Evolutionary conservation across 1,284 basidiomycete genomes (phyloP).

Genomic region (Marasmius sp.): DNA sequence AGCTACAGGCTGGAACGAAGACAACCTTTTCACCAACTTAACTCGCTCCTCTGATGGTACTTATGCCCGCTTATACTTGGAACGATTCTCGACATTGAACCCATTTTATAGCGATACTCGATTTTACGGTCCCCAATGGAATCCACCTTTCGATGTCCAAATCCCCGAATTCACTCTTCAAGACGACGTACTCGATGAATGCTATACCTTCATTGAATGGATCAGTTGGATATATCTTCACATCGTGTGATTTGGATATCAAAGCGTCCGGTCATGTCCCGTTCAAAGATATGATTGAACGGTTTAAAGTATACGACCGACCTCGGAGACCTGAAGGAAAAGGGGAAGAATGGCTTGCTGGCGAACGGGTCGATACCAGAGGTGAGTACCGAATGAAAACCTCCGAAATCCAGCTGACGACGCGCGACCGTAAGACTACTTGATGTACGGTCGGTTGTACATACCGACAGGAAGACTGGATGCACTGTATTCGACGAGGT

Average conservation of each 20-base stretch:
- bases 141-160: slow-evolving; percentile 85
- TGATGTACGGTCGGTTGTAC: slow-evolving; percentile 92
- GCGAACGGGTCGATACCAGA: slow-evolving; percentile 73
- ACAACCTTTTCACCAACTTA: slow-evolving; percentile 90
- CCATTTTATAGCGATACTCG: slow-evolving; percentile 69
- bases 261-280: slow-evolving; percentile 70
- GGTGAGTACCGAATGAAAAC: slow-evolving; percentile 47
- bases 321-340: slow-evolving; percentile 75
- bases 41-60: slow-evolving; percentile 86
- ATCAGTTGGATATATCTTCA: slow-evolving; percentile 92
- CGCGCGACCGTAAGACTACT: slow-evolving; percentile 60
- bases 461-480: slow-evolving; percentile 87
- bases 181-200: slow-evolving; percentile 89
- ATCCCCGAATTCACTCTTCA: slow-evolving; percentile 86
- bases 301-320: slow-evolving; percentile 79
- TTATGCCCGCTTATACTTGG: slow-evolving; percentile 34
- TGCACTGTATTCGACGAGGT: slow-evolving; percentile 83
- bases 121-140: slow-evolving; percentile 80
- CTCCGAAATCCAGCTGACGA: slow-evolving; percentile 4
- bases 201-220: slow-evolving; percentile 90
- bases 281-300: slow-evolving; percentile 89
- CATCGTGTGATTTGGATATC: slow-evolving; percentile 77
- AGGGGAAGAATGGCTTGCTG: slow-evolving; percentile 78
- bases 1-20: slow-evolving; percentile 94
- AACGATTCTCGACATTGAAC: slow-evolving; percentile 12